Base-by-base conservation (phyloP, 257 asterid genomes). In the Avicennia marina region DNA sequence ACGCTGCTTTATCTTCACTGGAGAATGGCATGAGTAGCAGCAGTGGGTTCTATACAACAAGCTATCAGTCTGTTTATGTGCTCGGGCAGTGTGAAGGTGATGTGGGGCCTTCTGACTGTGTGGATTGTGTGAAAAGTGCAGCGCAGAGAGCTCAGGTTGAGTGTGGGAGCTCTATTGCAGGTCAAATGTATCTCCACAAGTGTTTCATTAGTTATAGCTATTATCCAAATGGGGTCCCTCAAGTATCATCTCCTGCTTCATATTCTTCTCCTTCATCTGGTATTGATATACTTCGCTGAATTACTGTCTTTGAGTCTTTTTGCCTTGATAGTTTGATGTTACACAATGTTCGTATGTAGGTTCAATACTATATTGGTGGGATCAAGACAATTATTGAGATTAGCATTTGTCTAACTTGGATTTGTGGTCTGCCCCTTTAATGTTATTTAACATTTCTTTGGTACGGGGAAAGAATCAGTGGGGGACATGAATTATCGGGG, bases 21-120 rank as follows among this genome's bases (percentile, higher is more conserved):
- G 96, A 69, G 47, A 81, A 74, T 78, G 96, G 95, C 0, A 78
- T 88, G 77, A 16, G 67, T 27, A 63, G 79, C 44, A 69, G 70
- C 56, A 65, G 72, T 72, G 98, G 95, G 0, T 91, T 88, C 72
- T 91, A 71, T 4, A 72, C 90, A 24, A 64, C 90, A 3, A 83
- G 70, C 53, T 89, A 71, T 66, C 76, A 80, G 38, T 59, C 85
- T 54, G 80, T 88, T 39, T 81, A 73, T 73, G 98, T 70, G 60
- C 42, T 91, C 77, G 98, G 98, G 31, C 98, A 91, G 58, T 91
- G 98, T 62, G 95, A 91, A 64, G 96, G 95, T 9, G 96, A 88
- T 75, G 87, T 91, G 56, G 94, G 98, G 20, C 46, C 73, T 45
- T 41, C 84, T 38, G 98, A 91, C 69, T 91, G 98, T 66, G 94